Evolutionary conservation across 1,139 yeast genomes (phyloP).

Genomic region (Magnusiomyces starmeri): DNA sequence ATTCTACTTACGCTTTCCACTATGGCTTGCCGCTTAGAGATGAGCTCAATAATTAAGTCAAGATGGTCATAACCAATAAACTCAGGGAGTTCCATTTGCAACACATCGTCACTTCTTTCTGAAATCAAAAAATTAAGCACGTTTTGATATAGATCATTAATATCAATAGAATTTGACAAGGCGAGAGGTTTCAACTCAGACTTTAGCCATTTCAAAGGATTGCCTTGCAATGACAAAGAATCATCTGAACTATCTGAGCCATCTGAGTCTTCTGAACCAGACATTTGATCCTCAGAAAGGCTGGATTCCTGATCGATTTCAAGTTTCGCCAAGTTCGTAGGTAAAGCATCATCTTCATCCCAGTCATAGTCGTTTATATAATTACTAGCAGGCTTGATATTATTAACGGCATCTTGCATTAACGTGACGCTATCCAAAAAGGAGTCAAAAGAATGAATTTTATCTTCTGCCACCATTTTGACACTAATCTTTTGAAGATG

Average conservation of each 20-base stretch:
- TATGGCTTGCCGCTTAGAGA: conserved; percentile 26
- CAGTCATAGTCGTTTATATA: conserved; percentile 1
- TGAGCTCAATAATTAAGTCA: conserved; percentile 61
- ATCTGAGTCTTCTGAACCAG: neutral
- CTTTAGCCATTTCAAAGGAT: conserved; percentile 2
- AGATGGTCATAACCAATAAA: conserved; percentile 79
- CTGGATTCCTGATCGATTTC: conserved; percentile 2
- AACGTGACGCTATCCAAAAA: conserved; percentile 14
- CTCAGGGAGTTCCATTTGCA: conserved; percentile 65
- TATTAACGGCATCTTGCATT: conserved; percentile 15
- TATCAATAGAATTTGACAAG: conserved; percentile 6
- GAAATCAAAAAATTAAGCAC: conserved; percentile 29
- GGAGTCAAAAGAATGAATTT: conserved; percentile 11
- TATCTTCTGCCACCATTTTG: neutral
- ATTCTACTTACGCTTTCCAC: conserved; percentile 14
- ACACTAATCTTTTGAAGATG: too few relatives aligned
- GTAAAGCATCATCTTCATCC: conserved; percentile 9
- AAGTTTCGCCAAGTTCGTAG: conserved; percentile 10
- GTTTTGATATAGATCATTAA: conserved; percentile 16
- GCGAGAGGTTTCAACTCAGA: neutral
- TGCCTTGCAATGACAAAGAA: neutral
- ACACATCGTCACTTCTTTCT: conserved; percentile 48
- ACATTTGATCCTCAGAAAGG: neutral
- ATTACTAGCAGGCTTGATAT: conserved; percentile 5
- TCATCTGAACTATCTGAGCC: neutral